Base-by-base conservation (phyloP, 345 rosid genomes). In the Nephelium lappaceum region DNA sequence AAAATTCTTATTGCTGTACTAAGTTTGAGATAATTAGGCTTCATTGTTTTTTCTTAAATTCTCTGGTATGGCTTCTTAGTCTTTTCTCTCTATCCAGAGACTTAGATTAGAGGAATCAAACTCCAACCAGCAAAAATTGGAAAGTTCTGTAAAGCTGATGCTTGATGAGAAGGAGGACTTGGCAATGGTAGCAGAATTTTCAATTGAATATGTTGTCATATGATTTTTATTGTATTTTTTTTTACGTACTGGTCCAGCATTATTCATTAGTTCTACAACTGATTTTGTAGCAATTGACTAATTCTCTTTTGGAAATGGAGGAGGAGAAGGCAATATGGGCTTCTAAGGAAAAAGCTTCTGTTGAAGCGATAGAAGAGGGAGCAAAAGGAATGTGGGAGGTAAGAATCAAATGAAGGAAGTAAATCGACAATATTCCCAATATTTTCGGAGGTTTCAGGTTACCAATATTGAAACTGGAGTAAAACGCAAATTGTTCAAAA, bases 291-390 rank as follows among this genome's bases (percentile, higher is more conserved):
- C 98, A 93, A 86, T 88, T 95, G 65, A 87, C 87, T 19, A 82
- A 91, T 81, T 85, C 98, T 21, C 93, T 95, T 71, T 83, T 93
- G 87, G 94, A 92, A 83, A 92, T 93, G 85, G 99, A 95, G 83
- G 98, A 95, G 84, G 97, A 92, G 82, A 95, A 86, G 86, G 93
- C 95, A 58, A 88, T 93, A 83, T 90, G 93, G 93, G 81, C 74
- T 81, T 86, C 92, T 25, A 93, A 88, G 84, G 98, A 92, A 87
- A 91, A 86, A 86, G 92, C 84, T 82, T 88, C 86, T 39, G 71
- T 87, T 55, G 84, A 82, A 78, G 87, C 93, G 63, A 84, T 90
- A 64, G 92, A 91, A 79, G 93, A 92, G 86, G 89, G 89, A 77
- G 80, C 86, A 75, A 83, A 83, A 80, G 84, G 80, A 81, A 73